Evolutionary conservation across 768 basidiomycete genomes (phyloP), one percentile per base, ranked within the genome.

Genomic region (Suillus americanus): DNA sequence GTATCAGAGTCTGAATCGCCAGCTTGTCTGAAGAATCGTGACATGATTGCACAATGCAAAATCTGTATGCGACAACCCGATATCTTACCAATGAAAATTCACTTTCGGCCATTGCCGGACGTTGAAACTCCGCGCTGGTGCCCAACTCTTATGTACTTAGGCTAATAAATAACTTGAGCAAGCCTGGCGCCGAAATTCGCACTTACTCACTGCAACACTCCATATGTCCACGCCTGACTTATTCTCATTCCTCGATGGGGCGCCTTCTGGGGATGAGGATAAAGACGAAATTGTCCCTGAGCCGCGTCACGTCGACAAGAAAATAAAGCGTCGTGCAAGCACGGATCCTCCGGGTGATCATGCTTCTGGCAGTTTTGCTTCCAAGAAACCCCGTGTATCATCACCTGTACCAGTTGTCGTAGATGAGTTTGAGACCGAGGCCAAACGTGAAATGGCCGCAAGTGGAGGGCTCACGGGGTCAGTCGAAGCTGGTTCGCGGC

Each of bases 371-470:
- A 74, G 70, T 48, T 78, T 82, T 3, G 75, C 78, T 3, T 69
- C 77, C 1, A 94, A 94, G 76, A 88, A 84, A 71, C 75, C 82
- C 5, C 82, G 90, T 45, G 66, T 87, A n/a, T 81, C 80, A 0
- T 83, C 88, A 3, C 88, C 89, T 5, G 83, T 84, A 61, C 92
- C 95, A 9, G 82, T 94, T 0, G 89, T 94, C 8, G 84, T 97
- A 13, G 97, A 99, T 77, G 95, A 97, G 67, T 95, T 98, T 73
- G 94, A 96, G 78, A 94, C 91, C 1, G 94, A 96, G 70, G 95
- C 93, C 0, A 94, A 93, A 75, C 87, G 95, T 55, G 95, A 97
- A 75, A 88, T 98, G 64, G 91, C 89, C 25, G 92, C 91, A 2
- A 94, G 90, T 69, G 92, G 92, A 55, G 96, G 96, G 6, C 78